Conservation (phyloP, 495 filamentous ascomycete species). For the Hypoxylon intermedium region DNA sequence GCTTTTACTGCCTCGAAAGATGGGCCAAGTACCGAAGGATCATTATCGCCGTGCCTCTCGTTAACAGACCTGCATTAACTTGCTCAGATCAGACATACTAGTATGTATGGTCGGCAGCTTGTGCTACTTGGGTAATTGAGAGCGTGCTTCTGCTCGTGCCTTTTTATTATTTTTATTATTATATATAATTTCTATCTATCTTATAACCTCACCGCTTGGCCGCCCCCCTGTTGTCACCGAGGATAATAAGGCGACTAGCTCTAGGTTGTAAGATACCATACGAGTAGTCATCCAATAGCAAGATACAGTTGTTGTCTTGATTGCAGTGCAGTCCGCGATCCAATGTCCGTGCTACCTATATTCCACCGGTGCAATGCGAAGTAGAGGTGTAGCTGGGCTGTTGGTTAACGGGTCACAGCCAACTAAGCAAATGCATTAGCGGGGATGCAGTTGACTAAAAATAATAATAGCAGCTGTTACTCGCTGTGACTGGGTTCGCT, state of each 20-base stretch:
- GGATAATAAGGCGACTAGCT: slow-evolving; percentile 9
- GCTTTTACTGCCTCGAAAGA: slow-evolving; percentile 2
- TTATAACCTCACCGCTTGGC: slow-evolving; percentile 25
- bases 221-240: not conserved
- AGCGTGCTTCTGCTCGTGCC: slow-evolving; percentile 10
- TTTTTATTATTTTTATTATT: slow-evolving; percentile 7
- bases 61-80: not conserved
- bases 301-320: not conserved
- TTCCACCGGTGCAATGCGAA: no score
- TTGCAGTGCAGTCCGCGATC: no score
- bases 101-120: no score
- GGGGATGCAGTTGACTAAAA: not conserved
- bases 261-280: not conserved
- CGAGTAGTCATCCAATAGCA: not conserved
- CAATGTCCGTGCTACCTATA: no score
- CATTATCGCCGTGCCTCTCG: not conserved
- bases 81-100: no score
- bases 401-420: no score
- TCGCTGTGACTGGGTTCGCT: not conserved
- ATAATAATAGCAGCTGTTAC: not conserved
- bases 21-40: slow-evolving; percentile 22
- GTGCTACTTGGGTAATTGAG: slow-evolving; percentile 18
- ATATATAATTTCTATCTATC: slow-evolving; percentile 1
- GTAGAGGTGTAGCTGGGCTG: no score
- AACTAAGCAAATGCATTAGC: no score